Evolutionary conservation across 2,329 filamentous ascomycete species (phyloP), one percentile per base, ranked within the genome.

Genomic region (Teratosphaeria zuluensis): DNA sequence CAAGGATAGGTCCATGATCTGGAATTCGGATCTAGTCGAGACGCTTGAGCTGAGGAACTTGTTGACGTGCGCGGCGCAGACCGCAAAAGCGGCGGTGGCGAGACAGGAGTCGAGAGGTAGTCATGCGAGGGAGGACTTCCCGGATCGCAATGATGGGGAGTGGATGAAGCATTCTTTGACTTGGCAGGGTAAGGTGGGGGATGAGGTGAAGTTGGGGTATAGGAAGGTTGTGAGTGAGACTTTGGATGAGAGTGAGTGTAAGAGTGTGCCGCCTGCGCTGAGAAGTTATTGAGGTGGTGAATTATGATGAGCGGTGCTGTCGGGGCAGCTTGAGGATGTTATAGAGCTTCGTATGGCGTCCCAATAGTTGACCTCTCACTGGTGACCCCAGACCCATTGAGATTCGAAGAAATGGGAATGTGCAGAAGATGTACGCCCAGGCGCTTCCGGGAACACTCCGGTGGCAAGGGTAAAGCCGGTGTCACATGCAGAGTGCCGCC

Each of bases 121-220:
- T 61, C 77, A 80, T 72, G 77, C 78, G 1, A 63, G 77, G 56
- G 77, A 80, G 56, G 78, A 79, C 62, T 79, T 71, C 51, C 70
- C 71, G 1, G 74, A 77, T 32, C 65, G 77, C 2, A 66, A 75
- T 59, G 75, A 79, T 62, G 66, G 68, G 31, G 58, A 68, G 56
- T 79, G 76, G 75, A 72, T 79, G 75, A 76, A 73, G 67, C 77
- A 79, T 70, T 78, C 73, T 60, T 59, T 79, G 60, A 77, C 70
- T 24, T 80, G 77, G 77, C 76, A 79, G 68, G 62, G 57, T 42
- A 66, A 63, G 16, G 67, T 73, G 4, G 75, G 72, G 0, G 69
- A 75, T 9, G 69, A 73, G 4, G 76, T 79, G 1, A 66, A 63
- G 60, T 69, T 76, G 62, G 74, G 73, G 32, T 78, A 74, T 58